A percentile compares a stretch with the other conserved stretches of the same genome.
Evolutionary conservation across 768 basidiomycete species (phyloP).

Genomic region (Rhodotorula sphaerocarpa): DNA sequence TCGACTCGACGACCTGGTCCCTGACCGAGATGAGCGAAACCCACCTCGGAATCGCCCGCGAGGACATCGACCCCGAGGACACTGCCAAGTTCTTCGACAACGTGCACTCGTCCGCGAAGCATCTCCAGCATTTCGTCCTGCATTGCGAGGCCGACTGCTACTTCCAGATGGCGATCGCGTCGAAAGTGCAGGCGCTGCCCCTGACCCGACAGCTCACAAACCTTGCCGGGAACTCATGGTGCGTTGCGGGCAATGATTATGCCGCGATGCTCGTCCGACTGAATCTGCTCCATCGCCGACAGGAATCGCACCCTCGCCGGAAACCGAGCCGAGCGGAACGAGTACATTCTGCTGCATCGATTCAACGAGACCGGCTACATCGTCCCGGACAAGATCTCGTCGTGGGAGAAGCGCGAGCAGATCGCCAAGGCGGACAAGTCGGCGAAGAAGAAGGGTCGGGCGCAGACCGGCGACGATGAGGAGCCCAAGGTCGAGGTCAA

Average conservation of each 20-base stretch:
- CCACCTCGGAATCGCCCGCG: slow-evolving; percentile 72
- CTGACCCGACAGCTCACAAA: slow-evolving; percentile 88
- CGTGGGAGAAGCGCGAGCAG: slow-evolving; percentile 64
- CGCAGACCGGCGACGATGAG: slow-evolving; percentile 51
- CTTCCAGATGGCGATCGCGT: slow-evolving; percentile 91
- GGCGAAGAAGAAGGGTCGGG: slow-evolving; percentile 44
- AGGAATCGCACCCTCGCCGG: slow-evolving; percentile 98
- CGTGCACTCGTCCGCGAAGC: slow-evolving; percentile 63
- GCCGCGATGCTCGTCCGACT: neutral
- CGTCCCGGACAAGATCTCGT: slow-evolving; percentile 73
- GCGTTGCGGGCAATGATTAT: too few species aligned
- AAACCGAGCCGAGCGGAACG: slow-evolving; percentile 95
- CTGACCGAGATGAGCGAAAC: slow-evolving; percentile 92
- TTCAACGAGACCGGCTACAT: slow-evolving; percentile 94
- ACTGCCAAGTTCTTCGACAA: slow-evolving; percentile 84
- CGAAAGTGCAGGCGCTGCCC: slow-evolving; percentile 87
- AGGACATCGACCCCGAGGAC: slow-evolving; percentile 94
- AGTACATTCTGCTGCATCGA: slow-evolving; percentile 96
- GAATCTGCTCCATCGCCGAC: neutral
- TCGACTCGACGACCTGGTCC: slow-evolving; percentile 95
- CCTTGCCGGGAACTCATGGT: slow-evolving; percentile 96
- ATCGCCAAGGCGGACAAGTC: slow-evolving; percentile 42
- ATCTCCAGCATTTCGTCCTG: slow-evolving; percentile 74
- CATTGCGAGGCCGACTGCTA: slow-evolving; percentile 95
- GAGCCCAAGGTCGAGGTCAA: slow-evolving; percentile 26